These are phyloP conservation scores for Gelatoporia subvermispora DNA, from an alignment of 768 basidiomycete species.

Conservation along the genomic window DNA sequence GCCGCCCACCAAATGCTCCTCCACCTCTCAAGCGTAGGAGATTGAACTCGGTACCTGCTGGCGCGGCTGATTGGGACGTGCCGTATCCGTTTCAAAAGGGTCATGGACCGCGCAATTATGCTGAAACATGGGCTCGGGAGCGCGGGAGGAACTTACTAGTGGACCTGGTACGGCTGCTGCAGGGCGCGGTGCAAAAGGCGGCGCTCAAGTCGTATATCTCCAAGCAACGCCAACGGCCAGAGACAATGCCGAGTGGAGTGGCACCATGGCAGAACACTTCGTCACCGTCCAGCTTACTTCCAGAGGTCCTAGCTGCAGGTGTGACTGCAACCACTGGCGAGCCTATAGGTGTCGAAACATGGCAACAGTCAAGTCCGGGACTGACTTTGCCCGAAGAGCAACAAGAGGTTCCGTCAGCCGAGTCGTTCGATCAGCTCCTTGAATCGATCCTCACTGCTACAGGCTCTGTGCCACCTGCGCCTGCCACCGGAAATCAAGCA, in stretches of 20 bases:
- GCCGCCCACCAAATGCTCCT: conserved; percentile 6
- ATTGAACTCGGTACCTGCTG: conserved; percentile 66
- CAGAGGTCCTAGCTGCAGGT: not conserved
- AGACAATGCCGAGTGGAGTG: conserved; percentile 2
- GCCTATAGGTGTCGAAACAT: conserved; percentile 1
- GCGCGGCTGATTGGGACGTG: conserved; percentile 78
- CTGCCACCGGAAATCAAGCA: not conserved
- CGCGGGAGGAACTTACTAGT: conserved; percentile 57
- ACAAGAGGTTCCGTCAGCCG: conserved; percentile 17
- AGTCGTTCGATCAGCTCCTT: conserved; percentile 35
- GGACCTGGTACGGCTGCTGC: conserved; percentile 58
- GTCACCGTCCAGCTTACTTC: not conserved
- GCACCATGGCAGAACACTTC: conserved; percentile 22
- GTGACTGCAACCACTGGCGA: not conserved
- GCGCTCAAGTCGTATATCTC: conserved; percentile 44
- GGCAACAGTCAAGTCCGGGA: not conserved
- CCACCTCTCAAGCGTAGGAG: conserved; percentile 54
- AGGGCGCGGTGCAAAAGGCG: conserved; percentile 56
- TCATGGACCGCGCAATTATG: conserved; percentile 67
- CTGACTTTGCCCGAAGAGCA: conserved; percentile 3
- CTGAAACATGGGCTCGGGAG: conserved; percentile 57
- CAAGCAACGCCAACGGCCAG: conserved; percentile 7
- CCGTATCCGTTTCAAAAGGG: conserved; percentile 73
- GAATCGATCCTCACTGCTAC: conserved; percentile 33
- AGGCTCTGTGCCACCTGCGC: not conserved